These are phyloP conservation scores for Cyberlindnera petersonii DNA, from an alignment of 805 yeast species.

Conservation along the genomic window DNA sequence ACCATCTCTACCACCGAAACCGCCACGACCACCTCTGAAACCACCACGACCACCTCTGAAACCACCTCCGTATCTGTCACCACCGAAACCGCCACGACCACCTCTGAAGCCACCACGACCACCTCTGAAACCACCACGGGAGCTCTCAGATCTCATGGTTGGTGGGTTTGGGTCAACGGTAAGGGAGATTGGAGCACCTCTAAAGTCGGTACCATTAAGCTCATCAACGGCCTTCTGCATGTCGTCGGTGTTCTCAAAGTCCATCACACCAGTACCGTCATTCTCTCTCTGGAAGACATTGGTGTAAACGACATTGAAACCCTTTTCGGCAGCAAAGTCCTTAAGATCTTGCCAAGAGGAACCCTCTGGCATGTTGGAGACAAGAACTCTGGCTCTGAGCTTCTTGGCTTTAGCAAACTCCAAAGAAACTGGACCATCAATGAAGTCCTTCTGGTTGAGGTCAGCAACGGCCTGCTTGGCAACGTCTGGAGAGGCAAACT, in stretches of 20 bases:
- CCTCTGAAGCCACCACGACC: constrained; percentile 36
- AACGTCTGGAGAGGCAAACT: constrained; percentile 67
- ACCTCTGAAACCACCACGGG: constrained; percentile 38
- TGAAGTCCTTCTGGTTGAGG: constrained; percentile 67
- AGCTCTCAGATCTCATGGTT: constrained; percentile 44
- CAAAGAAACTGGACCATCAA: constrained; percentile 45
- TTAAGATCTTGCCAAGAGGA: constrained; percentile 86
- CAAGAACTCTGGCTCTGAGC: constrained; percentile 70
- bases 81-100: constrained; percentile 37
- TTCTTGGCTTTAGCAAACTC: constrained; percentile 42
- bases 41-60: constrained; percentile 21
- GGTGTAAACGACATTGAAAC: constrained; percentile 58
- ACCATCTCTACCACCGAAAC: constrained; percentile 17
- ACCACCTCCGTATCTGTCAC: constrained; percentile 33
- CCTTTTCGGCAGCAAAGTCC: constrained; percentile 82
- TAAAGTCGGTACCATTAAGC: constrained; percentile 66
- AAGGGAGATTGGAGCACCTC: constrained; percentile 64
- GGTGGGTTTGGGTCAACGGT: constrained; percentile 70
- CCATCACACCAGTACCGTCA: constrained; percentile 44
- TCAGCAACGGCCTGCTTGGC: constrained; percentile 74
- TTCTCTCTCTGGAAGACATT: constrained; percentile 43
- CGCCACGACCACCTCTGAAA: constrained; percentile 38
- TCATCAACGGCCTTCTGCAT: constrained; percentile 70
- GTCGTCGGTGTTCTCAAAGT: constrained; percentile 61
- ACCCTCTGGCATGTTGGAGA: constrained; percentile 67